Conservation (phyloP, 768 basidiomycete species). For the Mycena leptocephala region DNA sequence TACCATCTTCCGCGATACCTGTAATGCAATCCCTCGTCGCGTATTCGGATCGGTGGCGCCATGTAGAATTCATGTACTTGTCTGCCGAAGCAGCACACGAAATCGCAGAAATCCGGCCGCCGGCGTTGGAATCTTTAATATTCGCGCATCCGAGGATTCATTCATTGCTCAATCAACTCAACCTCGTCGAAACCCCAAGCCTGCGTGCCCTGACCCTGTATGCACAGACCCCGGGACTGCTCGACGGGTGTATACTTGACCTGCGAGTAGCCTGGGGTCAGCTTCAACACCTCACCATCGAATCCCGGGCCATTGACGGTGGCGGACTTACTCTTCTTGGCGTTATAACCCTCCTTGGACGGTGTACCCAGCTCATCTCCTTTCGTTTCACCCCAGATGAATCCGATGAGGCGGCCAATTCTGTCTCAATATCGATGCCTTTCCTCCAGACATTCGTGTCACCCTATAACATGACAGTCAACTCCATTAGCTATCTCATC, state of each 20-base stretch:
- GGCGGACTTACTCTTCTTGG: not conserved
- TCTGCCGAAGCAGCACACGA: no score
- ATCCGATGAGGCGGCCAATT: no score
- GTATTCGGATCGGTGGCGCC: not conserved
- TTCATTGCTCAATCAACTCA: not conserved
- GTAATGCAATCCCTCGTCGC: not conserved
- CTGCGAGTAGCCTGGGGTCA: not conserved
- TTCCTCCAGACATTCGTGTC: no score
- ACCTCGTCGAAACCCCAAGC: not conserved
- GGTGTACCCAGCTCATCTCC: not conserved
- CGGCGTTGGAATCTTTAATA: not conserved
- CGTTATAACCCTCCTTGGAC: not conserved
- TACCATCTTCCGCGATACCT: no score
- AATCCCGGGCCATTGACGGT: no score
- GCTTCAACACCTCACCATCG: not conserved
- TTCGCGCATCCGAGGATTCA: not conserved
- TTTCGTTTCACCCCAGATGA: not conserved
- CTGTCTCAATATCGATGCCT: no score
- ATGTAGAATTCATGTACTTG: not conserved
- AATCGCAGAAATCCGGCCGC: not conserved
- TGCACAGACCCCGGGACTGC: not conserved
- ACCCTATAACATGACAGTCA: no score
- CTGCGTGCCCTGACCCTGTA: not conserved
- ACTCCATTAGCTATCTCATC: not conserved
- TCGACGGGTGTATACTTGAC: not conserved